phyloP scores from a whole-genome alignment of 495 filamentous ascomycete genomes.

The Poronia punctata region DNA sequence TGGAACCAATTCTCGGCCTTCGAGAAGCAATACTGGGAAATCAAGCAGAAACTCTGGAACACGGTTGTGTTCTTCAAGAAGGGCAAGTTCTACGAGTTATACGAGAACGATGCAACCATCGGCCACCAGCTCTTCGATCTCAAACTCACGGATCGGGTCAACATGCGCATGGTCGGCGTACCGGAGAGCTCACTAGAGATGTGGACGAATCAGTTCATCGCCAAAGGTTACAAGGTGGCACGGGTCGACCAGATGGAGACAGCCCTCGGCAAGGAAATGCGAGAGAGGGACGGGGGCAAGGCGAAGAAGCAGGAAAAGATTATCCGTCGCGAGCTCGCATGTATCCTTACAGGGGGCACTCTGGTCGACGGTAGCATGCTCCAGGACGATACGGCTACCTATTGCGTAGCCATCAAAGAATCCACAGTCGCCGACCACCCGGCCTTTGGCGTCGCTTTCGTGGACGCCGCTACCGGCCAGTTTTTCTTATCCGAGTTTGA shows the following conservation, averaged over 20 bases:
- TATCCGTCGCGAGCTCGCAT: constrained; percentile 83
- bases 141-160: constrained; percentile 95
- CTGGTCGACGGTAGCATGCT: constrained; percentile 95
- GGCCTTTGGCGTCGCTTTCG: constrained; percentile 86
- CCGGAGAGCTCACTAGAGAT: constrained; percentile 83
- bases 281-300: constrained; percentile 63
- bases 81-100: constrained; percentile 98
- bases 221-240: constrained; percentile 93
- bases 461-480: constrained; percentile 92
- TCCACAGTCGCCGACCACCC: constrained; percentile 67
- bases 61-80: constrained; percentile 99
- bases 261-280: constrained; percentile 95
- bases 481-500: constrained; percentile 88
- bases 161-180: constrained; percentile 98
- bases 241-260: constrained; percentile 95
- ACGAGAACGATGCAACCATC: constrained; percentile 96
- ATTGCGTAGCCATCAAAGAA: constrained; percentile 95
- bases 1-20: constrained; percentile 81
- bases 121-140: constrained; percentile 96
- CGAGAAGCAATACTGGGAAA: constrained; percentile 99
- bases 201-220: constrained; percentile 92
- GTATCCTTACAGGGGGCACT: constrained; percentile 85
- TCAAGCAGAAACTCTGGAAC: constrained; percentile 96
- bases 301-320: constrained; percentile 75
- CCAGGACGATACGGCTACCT: constrained; percentile 95